phyloP scores from a whole-genome alignment of 2,329 filamentous ascomycete species.

The Ceratocystis harringtonii region DNA sequence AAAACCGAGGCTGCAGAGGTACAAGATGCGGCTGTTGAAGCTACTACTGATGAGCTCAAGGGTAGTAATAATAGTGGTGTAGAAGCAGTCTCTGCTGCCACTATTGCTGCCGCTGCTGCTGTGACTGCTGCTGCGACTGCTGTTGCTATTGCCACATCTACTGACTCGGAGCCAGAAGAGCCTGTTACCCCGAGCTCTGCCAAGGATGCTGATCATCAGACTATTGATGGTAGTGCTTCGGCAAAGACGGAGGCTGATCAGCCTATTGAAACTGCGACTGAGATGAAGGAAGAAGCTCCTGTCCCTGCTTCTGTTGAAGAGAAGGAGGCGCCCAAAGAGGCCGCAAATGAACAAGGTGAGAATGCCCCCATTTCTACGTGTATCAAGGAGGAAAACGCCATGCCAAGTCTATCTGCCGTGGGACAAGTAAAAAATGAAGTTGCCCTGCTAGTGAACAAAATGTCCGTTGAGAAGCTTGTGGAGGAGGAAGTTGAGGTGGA shows the following conservation, averaged over 20 bases:
- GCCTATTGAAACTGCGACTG: not conserved
- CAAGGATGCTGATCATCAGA: not conserved
- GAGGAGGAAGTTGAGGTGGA: slow-evolving; percentile 3
- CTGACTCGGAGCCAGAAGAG: slow-evolving; percentile 4
- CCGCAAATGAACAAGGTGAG: slow-evolving; percentile 7
- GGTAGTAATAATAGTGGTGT: not conserved
- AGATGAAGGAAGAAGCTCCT: not conserved
- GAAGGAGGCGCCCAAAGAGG: not conserved
- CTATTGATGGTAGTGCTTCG: not conserved
- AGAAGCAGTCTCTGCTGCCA: not conserved
- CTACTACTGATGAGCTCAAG: not conserved
- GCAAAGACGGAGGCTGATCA: not conserved
- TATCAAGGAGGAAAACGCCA: slow-evolving; percentile 7
- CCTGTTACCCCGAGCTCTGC: not conserved
- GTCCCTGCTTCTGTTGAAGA: not conserved
- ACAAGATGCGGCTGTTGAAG: not conserved
- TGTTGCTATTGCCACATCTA: not conserved
- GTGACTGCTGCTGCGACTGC: not conserved
- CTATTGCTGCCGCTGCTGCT: not conserved
- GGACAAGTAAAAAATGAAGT: not conserved
- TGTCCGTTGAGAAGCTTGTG: slow-evolving; percentile 2
- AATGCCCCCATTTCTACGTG: not conserved
- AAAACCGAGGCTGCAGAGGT: no score
- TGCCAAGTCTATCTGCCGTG: not conserved
- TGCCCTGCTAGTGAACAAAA: slow-evolving; percentile 8